These are phyloP conservation scores for Yamadazyma diospyri DNA, from an alignment of 1,139 yeast genomes.

Conservation along the genomic window DNA sequence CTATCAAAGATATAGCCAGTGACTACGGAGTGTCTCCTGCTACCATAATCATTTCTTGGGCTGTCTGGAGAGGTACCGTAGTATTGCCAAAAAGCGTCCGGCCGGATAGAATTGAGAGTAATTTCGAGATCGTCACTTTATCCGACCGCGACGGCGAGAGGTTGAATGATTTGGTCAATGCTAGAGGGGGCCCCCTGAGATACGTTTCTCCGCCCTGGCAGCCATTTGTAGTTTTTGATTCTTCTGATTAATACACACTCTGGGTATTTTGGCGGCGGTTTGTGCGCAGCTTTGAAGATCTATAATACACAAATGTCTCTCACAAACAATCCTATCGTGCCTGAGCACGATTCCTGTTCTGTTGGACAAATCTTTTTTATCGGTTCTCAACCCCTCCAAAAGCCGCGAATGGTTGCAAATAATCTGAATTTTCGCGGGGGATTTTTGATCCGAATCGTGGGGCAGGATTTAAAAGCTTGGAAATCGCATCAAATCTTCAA, in stretches of 20 bases:
- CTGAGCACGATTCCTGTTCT: too few relatives aligned
- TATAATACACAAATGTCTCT: too few relatives aligned
- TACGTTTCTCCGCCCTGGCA: conserved; percentile 41
- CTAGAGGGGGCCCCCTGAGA: conserved; percentile 48
- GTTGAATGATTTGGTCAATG: conserved; percentile 41
- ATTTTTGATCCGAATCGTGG: conserved; percentile 1
- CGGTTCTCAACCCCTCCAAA: too few relatives aligned
- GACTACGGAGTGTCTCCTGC: conserved; percentile 57
- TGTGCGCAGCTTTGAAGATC: too few relatives aligned
- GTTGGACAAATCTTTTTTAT: too few relatives aligned
- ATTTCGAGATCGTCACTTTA: conserved; percentile 51
- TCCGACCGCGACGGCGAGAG: conserved; percentile 51
- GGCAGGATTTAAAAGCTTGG: not conserved
- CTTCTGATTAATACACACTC: conserved; percentile 9
- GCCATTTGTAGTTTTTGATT: conserved; percentile 20
- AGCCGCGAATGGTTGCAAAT: too few relatives aligned
- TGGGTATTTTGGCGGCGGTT: too few relatives aligned
- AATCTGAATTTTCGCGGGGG: too few relatives aligned
- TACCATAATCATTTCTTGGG: conserved; percentile 68
- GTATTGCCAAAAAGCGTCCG: conserved; percentile 73
- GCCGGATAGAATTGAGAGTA: conserved; percentile 55
- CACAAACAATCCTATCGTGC: too few relatives aligned
- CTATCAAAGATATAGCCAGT: conserved; percentile 50
- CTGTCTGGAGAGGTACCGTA: conserved; percentile 62
- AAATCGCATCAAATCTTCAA: too few relatives aligned